phyloP scores from a whole-genome alignment of 371 early-diverging fungal genomes.

The Rhizopus stolonifer region DNA sequence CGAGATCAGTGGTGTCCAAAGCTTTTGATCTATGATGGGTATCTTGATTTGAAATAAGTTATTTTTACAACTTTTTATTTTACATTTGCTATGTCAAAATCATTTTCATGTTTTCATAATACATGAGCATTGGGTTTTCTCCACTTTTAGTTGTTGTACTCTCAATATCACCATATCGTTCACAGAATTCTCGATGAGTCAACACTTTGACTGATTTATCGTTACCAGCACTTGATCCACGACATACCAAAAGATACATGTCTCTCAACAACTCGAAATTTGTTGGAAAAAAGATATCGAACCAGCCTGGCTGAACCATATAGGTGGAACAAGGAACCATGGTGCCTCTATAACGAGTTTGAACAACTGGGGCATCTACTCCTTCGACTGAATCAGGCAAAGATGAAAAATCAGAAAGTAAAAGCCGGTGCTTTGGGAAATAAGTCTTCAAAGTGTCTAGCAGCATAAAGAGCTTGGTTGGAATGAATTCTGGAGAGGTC shows the following conservation, averaged over 20 bases:
- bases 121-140: constrained; percentile 92
- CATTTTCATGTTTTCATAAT: constrained; percentile 92
- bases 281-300: constrained; percentile 97
- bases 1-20: no score
- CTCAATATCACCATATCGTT: constrained; percentile 75
- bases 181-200: constrained; percentile 80
- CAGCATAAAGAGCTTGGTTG: constrained; percentile 81
- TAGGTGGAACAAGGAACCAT: constrained; percentile 96
- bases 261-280: constrained; percentile 84
- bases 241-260: constrained; percentile 72
- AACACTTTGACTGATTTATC: constrained; percentile 59
- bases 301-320: constrained; percentile 96
- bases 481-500: constrained; percentile 85
- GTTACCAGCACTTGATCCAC: constrained; percentile 41
- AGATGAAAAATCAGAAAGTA: constrained; percentile 85
- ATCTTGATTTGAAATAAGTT: no score
- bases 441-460: constrained; percentile 70
- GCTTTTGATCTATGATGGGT: no score
- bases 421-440: constrained; percentile 88
- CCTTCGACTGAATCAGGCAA: constrained; percentile 84
- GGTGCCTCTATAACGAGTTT: constrained; percentile 82
- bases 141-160: constrained; percentile 79
- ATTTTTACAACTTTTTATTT: background rate
- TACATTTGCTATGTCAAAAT: constrained; percentile 39
- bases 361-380: constrained; percentile 91